These are phyloP conservation scores for Porphyrellus cyaneotinctus DNA, from an alignment of 768 basidiomycete genomes.

Conservation along the genomic window DNA sequence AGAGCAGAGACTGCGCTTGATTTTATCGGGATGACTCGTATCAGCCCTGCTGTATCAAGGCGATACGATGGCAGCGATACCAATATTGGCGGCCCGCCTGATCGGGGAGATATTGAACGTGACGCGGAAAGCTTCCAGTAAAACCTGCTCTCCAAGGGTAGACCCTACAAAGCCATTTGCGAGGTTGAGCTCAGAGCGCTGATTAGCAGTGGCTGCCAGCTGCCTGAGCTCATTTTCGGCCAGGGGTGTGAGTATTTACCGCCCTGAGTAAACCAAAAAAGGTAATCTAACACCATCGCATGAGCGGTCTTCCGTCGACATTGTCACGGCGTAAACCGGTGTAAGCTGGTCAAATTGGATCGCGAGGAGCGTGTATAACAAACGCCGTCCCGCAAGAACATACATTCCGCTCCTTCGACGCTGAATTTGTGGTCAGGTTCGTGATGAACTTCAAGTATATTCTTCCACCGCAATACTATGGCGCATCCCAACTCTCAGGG, in stretches of 20 bases:
- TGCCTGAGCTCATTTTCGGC: not conserved
- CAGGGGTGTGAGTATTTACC: not conserved
- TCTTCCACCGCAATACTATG: not conserved
- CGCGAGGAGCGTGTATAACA: not conserved
- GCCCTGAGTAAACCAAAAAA: slow-evolving; percentile 8
- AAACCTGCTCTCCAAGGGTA: not conserved
- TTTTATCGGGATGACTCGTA: slow-evolving; percentile 19
- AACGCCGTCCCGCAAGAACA: not conserved
- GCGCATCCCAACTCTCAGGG: no score
- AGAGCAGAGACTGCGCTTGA: not conserved
- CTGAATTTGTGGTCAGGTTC: no score
- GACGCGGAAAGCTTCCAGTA: not conserved
- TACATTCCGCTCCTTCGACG: not conserved
- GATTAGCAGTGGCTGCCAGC: no score
- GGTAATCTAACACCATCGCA: not conserved
- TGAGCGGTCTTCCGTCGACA: not conserved
- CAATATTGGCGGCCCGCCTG: slow-evolving; percentile 1
- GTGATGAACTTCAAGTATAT: not conserved
- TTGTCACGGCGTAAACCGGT: not conserved
- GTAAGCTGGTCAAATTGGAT: no score
- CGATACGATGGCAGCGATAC: slow-evolving; percentile 3
- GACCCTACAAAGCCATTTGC: not conserved
- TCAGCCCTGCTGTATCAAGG: slow-evolving; percentile 17
- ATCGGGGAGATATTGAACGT: not conserved
- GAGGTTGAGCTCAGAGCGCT: not conserved